Evolutionary conservation across 2,329 filamentous ascomycete genomes (phyloP), one percentile per base, ranked within the genome.

Genomic region (Claviceps capensis): DNA sequence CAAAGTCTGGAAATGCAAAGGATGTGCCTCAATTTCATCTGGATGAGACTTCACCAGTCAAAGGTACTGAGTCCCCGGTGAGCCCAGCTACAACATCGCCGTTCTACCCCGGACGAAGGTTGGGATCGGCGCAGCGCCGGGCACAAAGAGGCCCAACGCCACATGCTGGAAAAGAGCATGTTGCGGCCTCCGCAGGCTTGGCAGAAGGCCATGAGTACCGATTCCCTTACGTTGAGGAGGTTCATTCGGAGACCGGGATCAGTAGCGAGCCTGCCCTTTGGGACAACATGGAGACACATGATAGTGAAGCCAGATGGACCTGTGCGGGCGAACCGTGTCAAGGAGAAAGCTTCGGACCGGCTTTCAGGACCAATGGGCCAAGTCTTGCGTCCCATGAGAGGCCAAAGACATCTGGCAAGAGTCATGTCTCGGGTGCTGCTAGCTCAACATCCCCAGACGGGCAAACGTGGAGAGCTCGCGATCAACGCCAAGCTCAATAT

Each of bases 101-200:
- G 7, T 61, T 59, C 48, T 57, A 52, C 34, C 59, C 62, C 4
- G 54, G 56, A 11, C 59, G 64, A 19, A 57, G 45, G 16, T 45
- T 55, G 34, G 60, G 62, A 30, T 62, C 65, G 26, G 57, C 60
- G 23, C 57, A 59, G 16, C 62, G 65, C 11, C 59, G 64, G 49
- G 61, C 60, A 19, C 58, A 65, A 44, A 55, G 65, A 23, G 56
- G 55, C 11, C 52, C 57, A 9, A 53, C 54, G 1, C 37, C 49
- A 16, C 52, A 54, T 14, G 30, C 19, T 17, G 44, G 9, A 14
- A 45, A 46, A 6, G 48, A 51, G 34, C 34, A 47, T 19, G 13
- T 14, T 30, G 48, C 19, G 7, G 16, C 34, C 6, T 23, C 22
- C 4, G 40, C 14, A 5, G 26, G n/a, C 30, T 14, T 22, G 5